Evolutionary conservation across 1,139 yeast species (phyloP).

Genomic region (Kurtzmaniella quercitrusa): DNA sequence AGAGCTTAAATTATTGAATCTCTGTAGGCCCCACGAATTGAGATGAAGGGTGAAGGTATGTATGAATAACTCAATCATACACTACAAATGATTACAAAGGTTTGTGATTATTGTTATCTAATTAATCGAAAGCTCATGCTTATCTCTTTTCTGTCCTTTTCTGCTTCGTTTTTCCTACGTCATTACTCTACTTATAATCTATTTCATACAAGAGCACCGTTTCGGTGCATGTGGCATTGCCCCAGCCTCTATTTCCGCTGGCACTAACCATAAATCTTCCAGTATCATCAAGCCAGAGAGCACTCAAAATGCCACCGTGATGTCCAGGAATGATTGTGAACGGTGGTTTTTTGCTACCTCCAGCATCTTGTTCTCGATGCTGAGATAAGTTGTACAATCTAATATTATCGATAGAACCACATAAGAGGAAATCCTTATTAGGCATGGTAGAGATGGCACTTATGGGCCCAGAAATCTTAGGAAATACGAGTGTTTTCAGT

Average conservation of each 20-base stretch:
- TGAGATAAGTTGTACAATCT: conserved; percentile 74
- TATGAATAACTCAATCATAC: too few species aligned
- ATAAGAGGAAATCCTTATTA: conserved; percentile 69
- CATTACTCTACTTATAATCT: conserved; percentile 16
- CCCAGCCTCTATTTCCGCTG: conserved; percentile 95
- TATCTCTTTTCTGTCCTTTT: too few species aligned
- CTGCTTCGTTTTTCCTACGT: too few species aligned
- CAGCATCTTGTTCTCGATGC: conserved; percentile 33
- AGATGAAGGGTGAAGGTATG: too few species aligned
- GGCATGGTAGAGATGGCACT: conserved; percentile 80
- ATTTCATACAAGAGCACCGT: conserved; percentile 78
- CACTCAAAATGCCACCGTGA: conserved; percentile 53
- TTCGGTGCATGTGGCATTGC: conserved; percentile 74
- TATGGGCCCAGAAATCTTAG: conserved; percentile 88
- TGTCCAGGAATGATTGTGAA: conserved; percentile 63
- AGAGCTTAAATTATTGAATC: too few species aligned
- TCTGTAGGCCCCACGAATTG: too few species aligned
- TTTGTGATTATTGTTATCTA: too few species aligned
- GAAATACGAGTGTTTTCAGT: conserved; percentile 63
- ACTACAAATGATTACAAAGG: too few species aligned
- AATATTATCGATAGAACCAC: conserved; percentile 89
- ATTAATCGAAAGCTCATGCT: too few species aligned
- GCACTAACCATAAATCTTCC: conserved; percentile 86
- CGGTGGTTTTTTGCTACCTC: conserved; percentile 33
- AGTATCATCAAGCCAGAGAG: conserved; percentile 74